phyloP scores from a whole-genome alignment of 2,329 filamentous ascomycete genomes.

The Septoria petroselini region DNA sequence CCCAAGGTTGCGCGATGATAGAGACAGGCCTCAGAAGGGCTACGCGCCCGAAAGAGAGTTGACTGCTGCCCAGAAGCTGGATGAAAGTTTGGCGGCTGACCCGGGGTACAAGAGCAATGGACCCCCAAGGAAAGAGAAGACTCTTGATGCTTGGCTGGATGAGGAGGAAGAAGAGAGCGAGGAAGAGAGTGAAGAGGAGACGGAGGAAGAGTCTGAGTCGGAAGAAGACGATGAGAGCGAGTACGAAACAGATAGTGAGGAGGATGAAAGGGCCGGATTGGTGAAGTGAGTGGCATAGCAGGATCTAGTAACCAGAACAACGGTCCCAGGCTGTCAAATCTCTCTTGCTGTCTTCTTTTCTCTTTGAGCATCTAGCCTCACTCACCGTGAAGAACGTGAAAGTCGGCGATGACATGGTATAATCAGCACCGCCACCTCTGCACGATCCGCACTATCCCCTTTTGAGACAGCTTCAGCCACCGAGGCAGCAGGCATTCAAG shows the following conservation, averaged over 20 bases:
- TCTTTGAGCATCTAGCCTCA: too few relatives aligned
- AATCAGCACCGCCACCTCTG: too few relatives aligned
- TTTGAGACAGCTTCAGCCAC: too few relatives aligned
- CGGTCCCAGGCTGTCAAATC: too few relatives aligned
- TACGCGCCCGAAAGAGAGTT: slow-evolving; percentile 38
- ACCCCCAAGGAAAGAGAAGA: slow-evolving; percentile 61
- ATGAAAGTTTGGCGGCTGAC: slow-evolving; percentile 52
- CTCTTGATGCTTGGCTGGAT: slow-evolving; percentile 87
- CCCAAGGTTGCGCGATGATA: slow-evolving; percentile 63
- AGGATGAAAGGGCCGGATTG: slow-evolving; percentile 44
- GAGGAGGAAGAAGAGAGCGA: slow-evolving; percentile 62
- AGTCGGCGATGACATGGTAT: too few relatives aligned
- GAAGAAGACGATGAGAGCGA: slow-evolving; percentile 52
- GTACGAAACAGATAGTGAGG: slow-evolving; percentile 42
- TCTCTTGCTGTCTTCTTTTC: too few relatives aligned
- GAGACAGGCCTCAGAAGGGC: slow-evolving; percentile 30
- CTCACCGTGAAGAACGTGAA: too few relatives aligned
- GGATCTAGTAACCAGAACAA: too few relatives aligned
- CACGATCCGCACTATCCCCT: too few relatives aligned
- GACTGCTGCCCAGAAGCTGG: slow-evolving; percentile 58
- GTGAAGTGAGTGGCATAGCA: too few relatives aligned
- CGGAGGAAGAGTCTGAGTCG: slow-evolving; percentile 50
- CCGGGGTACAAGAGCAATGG: slow-evolving; percentile 51
- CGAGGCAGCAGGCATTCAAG: too few relatives aligned
- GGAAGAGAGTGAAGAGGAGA: slow-evolving; percentile 52